Evolutionary conservation across 495 filamentous ascomycete species (phyloP).

Genomic region (Daldinia grandis): DNA sequence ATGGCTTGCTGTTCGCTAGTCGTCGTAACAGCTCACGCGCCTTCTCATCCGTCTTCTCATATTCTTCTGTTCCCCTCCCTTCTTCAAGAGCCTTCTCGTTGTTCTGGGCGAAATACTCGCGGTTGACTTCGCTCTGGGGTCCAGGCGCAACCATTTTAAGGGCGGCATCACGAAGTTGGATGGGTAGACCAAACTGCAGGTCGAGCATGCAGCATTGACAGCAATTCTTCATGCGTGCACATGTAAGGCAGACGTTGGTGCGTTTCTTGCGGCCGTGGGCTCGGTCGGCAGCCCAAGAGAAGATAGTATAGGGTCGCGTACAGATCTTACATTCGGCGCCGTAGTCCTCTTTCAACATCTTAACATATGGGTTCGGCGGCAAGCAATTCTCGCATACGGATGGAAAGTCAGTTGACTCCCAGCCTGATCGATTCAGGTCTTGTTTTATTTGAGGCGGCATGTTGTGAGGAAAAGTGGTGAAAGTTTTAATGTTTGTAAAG

Average conservation of each 20-base stretch:
- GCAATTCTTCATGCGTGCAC: slow-evolving; percentile 93
- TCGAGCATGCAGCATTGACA: slow-evolving; percentile 99
- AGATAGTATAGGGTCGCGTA: slow-evolving; percentile 94
- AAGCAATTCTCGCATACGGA: slow-evolving; percentile 79
- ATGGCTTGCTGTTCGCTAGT: slow-evolving; percentile 90
- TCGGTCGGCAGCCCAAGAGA: slow-evolving; percentile 90
- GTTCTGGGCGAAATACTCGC: slow-evolving; percentile 97
- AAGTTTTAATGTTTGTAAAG: not conserved
- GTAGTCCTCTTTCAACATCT: slow-evolving; percentile 97
- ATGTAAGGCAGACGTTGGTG: slow-evolving; percentile 93
- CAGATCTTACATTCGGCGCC: slow-evolving; percentile 86
- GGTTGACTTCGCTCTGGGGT: slow-evolving; percentile 87
- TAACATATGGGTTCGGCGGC: slow-evolving; percentile 95
- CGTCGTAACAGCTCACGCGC: slow-evolving; percentile 85
- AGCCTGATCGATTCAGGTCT: slow-evolving; percentile 94
- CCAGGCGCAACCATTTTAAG: slow-evolving; percentile 96
- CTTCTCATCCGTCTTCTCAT: slow-evolving; percentile 97
- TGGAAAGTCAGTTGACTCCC: slow-evolving; percentile 89
- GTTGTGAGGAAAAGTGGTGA: not conserved
- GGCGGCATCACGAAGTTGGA: slow-evolving; percentile 93
- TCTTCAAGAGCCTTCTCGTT: slow-evolving; percentile 96
- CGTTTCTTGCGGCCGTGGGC: slow-evolving; percentile 85
- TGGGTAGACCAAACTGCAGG: slow-evolving; percentile 91
- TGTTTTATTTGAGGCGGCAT: slow-evolving; percentile 84
- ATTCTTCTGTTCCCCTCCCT: slow-evolving; percentile 80